Conservation (phyloP, 768 basidiomycete genomes). For the Hysterangium stoloniferum region DNA sequence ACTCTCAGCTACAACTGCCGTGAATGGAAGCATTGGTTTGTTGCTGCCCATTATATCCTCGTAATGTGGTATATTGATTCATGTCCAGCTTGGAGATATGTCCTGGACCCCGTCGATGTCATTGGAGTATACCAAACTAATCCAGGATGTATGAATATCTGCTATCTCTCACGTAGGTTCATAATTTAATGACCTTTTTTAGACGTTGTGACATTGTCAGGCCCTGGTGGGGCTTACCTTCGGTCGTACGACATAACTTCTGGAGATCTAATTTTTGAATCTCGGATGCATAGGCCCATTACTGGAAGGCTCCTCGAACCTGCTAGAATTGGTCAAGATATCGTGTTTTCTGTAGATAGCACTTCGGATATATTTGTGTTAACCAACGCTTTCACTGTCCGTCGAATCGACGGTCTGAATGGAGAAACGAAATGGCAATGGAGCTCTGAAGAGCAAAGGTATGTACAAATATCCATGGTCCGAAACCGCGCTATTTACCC, state of each 20-base stretch:
- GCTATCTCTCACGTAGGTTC: background rate
- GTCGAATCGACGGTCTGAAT: constrained; percentile 37
- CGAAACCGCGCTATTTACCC: constrained; percentile 6
- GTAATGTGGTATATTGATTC: constrained; percentile 1
- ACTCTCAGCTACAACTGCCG: constrained; percentile 60
- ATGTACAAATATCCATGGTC: constrained; percentile 19
- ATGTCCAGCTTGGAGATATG: constrained; percentile 68
- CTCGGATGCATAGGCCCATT: constrained; percentile 42
- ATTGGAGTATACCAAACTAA: constrained; percentile 57
- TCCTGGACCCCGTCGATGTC: constrained; percentile 62
- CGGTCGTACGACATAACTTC: constrained; percentile 57
- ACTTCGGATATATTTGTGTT: constrained; percentile 37
- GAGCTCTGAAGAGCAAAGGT: constrained; percentile 64
- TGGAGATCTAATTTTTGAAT: constrained; percentile 63
- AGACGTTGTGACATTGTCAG: constrained; percentile 73
- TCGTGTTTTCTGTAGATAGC: constrained; percentile 35
- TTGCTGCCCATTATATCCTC: constrained; percentile 2
- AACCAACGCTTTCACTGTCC: constrained; percentile 54
- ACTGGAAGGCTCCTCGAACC: constrained; percentile 43
- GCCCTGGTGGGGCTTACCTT: constrained; percentile 59
- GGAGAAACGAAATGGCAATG: constrained; percentile 65
- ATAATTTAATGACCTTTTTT: background rate
- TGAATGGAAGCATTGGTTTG: constrained; percentile 67
- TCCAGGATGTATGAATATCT: constrained; percentile 40
- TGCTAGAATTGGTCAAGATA: constrained; percentile 44